A percentile compares a stretch with the other conserved stretches of the same genome.
Conservation (phyloP, 495 filamentous ascomycete genomes). For the Hypoxylon subgilvum region DNA sequence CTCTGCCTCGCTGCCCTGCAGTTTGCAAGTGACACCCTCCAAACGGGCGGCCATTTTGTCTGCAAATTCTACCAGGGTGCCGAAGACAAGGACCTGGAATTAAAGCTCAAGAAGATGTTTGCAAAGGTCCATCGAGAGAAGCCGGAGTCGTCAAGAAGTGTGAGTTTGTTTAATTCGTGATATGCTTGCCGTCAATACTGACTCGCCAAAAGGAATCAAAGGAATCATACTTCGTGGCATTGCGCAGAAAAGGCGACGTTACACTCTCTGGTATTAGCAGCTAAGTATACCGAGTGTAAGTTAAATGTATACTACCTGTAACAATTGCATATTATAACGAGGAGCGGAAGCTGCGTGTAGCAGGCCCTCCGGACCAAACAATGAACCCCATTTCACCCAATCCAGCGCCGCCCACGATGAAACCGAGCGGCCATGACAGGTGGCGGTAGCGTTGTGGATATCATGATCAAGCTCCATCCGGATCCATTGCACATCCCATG, state of each 20-base stretch:
- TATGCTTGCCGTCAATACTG: neutral
- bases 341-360: neutral
- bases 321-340: neutral
- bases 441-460: too few species aligned
- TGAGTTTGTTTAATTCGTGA: constrained; percentile 51
- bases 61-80: constrained; percentile 96
- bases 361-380: neutral
- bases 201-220: constrained; percentile 75
- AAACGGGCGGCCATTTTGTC: constrained; percentile 81
- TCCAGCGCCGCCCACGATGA: neutral
- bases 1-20: constrained; percentile 82
- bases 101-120: constrained; percentile 74
- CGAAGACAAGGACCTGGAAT: constrained; percentile 81
- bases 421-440: neutral
- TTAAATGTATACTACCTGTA: constrained; percentile 7
- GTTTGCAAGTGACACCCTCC: constrained; percentile 85
- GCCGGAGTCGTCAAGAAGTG: constrained; percentile 84
- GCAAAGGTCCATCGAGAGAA: constrained; percentile 81
- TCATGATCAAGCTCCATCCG: too few species aligned
- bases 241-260: constrained; percentile 61
- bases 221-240: constrained; percentile 84
- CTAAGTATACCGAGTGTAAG: neutral
- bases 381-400: constrained; percentile 1
- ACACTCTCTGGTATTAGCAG: constrained; percentile 17
- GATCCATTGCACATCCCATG: too few species aligned